Evolutionary conservation across 495 filamentous ascomycete species (phyloP).

Genomic region (Daldinia vernicosa): DNA sequence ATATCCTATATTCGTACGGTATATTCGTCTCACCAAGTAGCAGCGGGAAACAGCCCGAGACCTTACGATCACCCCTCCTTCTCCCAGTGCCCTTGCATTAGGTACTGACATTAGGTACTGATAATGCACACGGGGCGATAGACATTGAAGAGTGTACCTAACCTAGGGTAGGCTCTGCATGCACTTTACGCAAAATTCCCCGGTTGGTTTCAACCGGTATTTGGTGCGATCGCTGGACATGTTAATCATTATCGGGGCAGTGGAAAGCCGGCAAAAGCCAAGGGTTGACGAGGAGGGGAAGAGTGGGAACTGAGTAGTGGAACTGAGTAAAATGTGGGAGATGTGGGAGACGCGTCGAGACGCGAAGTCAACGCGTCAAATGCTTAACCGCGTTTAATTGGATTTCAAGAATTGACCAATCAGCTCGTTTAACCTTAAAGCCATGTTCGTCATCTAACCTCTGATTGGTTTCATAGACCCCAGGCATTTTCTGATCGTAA

Average conservation of each 20-base stretch:
- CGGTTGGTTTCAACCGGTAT: constrained; percentile 37
- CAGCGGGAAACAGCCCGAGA: constrained; percentile 32
- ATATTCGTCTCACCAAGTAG: constrained; percentile 36
- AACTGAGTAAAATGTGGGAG: neutral
- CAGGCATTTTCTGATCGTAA: constrained; percentile 23
- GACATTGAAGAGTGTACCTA: constrained; percentile 30
- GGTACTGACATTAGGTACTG: too few relatives aligned
- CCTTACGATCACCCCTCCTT: constrained; percentile 36
- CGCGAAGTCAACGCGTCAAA: constrained; percentile 22
- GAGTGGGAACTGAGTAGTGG: constrained; percentile 4
- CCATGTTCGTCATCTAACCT: constrained; percentile 27
- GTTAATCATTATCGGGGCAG: constrained; percentile 14
- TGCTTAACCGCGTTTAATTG: constrained; percentile 30
- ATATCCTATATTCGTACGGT: constrained; percentile 4
- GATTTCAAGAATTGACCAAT: constrained; percentile 24
- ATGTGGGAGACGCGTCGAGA: constrained; percentile 19
- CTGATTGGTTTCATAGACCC: constrained; percentile 21
- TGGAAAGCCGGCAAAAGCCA: constrained; percentile 9
- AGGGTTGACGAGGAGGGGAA: neutral
- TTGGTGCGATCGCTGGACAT: constrained; percentile 29
- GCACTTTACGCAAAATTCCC: constrained; percentile 37
- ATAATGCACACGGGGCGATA: constrained; percentile 34
- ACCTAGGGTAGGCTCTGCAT: constrained; percentile 15
- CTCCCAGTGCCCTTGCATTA: constrained; percentile 31
- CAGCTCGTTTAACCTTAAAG: neutral